These are phyloP conservation scores for Blastocystis sp. DNA, from an alignment of 352 stramenopile species.

Conservation along the genomic window DNA sequence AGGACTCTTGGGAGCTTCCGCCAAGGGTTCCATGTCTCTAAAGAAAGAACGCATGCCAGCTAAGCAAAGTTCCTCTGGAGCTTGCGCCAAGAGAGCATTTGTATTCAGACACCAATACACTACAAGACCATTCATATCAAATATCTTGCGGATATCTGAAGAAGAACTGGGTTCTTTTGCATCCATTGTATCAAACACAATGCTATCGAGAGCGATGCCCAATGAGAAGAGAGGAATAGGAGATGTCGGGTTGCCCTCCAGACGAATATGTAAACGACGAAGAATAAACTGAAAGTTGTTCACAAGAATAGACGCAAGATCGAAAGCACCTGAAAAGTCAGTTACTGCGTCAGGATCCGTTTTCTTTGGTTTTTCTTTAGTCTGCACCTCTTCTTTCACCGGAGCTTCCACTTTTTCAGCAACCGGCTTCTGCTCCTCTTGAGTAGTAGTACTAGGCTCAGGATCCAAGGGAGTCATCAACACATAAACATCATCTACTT, in stretches of 20 bases:
- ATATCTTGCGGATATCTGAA: slow-evolving; percentile 32
- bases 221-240: slow-evolving; percentile 53
- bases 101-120: slow-evolving; percentile 58
- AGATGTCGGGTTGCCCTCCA: slow-evolving; percentile 42
- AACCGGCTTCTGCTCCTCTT: neutral
- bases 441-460: neutral
- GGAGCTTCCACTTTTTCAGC: neutral
- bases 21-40: neutral
- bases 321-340: slow-evolving; percentile 45
- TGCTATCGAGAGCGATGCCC: slow-evolving; percentile 11
- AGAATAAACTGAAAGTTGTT: slow-evolving; percentile 61
- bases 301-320: slow-evolving; percentile 15
- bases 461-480: slow-evolving; percentile 15
- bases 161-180: neutral
- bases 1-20: neutral
- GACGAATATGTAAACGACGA: slow-evolving; percentile 30
- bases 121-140: slow-evolving; percentile 21
- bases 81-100: neutral
- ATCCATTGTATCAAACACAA: slow-evolving; percentile 35
- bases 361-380: neutral
- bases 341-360: neutral
- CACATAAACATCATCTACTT: slow-evolving; percentile 50
- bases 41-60: slow-evolving; percentile 46
- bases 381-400: neutral
- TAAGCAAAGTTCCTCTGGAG: neutral